Base-by-base conservation (phyloP, 1,284 basidiomycete species). In the Malassezia equina region DNA sequence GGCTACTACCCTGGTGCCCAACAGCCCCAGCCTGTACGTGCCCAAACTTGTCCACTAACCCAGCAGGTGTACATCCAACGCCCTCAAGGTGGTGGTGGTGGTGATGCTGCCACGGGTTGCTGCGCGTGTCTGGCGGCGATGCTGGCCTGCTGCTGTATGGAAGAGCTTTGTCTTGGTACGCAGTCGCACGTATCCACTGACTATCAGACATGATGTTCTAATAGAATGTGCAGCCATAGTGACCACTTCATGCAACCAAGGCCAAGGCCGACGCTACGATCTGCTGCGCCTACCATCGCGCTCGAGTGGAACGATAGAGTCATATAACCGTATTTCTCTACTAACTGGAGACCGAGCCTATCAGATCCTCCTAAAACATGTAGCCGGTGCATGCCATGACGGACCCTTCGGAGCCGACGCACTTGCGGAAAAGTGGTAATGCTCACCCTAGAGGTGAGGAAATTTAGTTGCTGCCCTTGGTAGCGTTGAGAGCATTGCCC, bases 121-220 rank as follows among this genome's bases (percentile, higher is more conserved):
- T 63, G 61, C 42, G 62, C 62, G 13, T 64, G 62, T 42, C 34
- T 64, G 25, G 58, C 49, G 7, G 62, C 58, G 31, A 40, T 56
- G 25, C 50, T 52, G 4, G 51, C 59, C 8, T 64, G 62, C 51
- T 64, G 62, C 49, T 64, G 62, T 43, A 44, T 58, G 25, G 61
- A 63, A 45, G 62, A 64, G 34, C 41, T 62, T 6, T 52, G 58
- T 41, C 3, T 58, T n/a, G 41, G 47, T 55, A 49, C 13, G 52
- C 47, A 28, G 8, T 24, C 27, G 17, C 21, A n/a, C 5, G n/a
- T 46, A 6, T 34, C 17, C 44, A 19, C 7, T 33, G 19, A 43
- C 27, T 27, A 11, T 2, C 29, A 47, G 43, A n/a, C 17, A 23
- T 47, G 33, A 39, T 39, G 28, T 40, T 47, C 21, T 53, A 47